These are phyloP conservation scores for Paecilomyces fulvus DNA, from an alignment of 2,329 filamentous ascomycete genomes.

Conservation along the genomic window DNA sequence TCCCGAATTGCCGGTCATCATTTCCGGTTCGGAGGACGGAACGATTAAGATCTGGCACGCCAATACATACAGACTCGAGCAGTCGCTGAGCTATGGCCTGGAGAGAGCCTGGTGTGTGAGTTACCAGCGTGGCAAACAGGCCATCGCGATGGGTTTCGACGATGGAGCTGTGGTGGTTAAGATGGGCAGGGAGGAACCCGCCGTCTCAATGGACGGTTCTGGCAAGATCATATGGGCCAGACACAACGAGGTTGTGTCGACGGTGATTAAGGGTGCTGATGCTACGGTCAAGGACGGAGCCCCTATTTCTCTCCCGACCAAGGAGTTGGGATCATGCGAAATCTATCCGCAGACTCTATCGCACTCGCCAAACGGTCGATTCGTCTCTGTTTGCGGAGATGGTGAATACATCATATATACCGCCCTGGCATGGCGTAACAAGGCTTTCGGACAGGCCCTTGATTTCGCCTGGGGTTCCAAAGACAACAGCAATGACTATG, in stretches of 20 bases:
- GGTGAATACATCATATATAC: constrained; percentile 99
- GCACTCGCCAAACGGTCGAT: constrained; percentile 92
- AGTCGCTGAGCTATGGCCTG: constrained; percentile 89
- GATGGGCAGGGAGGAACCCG: constrained; percentile 93
- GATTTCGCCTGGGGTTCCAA: constrained; percentile 97
- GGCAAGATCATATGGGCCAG: constrained; percentile 95
- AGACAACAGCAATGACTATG: constrained; percentile 97
- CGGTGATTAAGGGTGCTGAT: constrained; percentile 90
- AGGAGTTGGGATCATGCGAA: constrained; percentile 93
- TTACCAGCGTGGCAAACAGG: constrained; percentile 90
- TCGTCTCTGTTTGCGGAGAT: constrained; percentile 84
- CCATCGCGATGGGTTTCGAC: constrained; percentile 91
- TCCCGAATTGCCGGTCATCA: constrained; percentile 91
- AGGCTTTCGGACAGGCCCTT: constrained; percentile 88
- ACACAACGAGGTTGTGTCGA: constrained; percentile 89
- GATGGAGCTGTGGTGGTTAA: constrained; percentile 97
- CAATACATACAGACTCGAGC: constrained; percentile 92
- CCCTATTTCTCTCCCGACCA: constrained; percentile 76
- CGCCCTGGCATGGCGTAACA: constrained; percentile 91
- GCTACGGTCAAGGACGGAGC: constrained; percentile 77
- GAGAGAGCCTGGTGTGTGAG: constrained; percentile 97
- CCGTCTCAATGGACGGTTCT: constrained; percentile 92
- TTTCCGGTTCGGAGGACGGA: constrained; percentile 95
- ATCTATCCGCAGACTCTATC: constrained; percentile 91
- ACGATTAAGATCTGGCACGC: constrained; percentile 98